A percentile compares a stretch with the other conserved stretches of the same genome.
These are phyloP conservation scores for Fusarium penzigii DNA, from an alignment of 2,329 filamentous ascomycete species.

Conservation along the genomic window DNA sequence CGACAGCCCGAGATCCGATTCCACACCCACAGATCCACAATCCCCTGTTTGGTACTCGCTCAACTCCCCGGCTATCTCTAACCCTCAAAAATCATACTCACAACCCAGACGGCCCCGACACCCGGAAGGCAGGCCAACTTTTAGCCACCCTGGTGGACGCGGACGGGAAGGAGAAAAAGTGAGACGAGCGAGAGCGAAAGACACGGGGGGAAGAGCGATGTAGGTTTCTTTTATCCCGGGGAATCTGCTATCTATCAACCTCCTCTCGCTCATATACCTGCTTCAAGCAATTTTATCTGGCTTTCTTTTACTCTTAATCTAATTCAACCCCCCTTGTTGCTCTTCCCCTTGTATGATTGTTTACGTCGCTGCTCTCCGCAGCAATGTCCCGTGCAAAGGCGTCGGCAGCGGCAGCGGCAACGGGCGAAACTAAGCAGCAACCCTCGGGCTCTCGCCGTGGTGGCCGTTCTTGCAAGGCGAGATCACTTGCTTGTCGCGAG, in stretches of 20 bases:
- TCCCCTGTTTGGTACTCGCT: not conserved
- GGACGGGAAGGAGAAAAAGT: not conserved
- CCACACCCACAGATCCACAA: not conserved
- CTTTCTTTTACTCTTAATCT: not conserved
- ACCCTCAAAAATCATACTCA: not conserved
- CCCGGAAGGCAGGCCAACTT: not conserved
- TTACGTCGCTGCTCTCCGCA: not conserved
- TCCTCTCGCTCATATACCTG: not conserved
- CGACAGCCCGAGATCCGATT: not conserved
- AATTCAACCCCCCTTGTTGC: not conserved
- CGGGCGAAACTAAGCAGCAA: conserved; percentile 19
- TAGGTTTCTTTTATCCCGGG: not conserved
- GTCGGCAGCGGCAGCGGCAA: conserved; percentile 12
- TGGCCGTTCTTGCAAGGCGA: conserved; percentile 28
- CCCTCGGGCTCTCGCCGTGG: conserved; percentile 15
- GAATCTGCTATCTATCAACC: not conserved
- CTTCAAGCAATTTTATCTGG: not conserved
- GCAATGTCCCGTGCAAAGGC: conserved; percentile 6
- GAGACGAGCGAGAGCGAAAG: not conserved
- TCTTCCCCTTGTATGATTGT: not conserved
- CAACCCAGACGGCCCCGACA: not conserved
- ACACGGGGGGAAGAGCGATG: not conserved
- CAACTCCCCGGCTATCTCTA: not conserved
- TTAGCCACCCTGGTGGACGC: not conserved
- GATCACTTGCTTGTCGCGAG: conserved; percentile 29